Evolutionary conservation across 2,329 filamentous ascomycete species (phyloP).

Genomic region (Fusarium sp.): DNA sequence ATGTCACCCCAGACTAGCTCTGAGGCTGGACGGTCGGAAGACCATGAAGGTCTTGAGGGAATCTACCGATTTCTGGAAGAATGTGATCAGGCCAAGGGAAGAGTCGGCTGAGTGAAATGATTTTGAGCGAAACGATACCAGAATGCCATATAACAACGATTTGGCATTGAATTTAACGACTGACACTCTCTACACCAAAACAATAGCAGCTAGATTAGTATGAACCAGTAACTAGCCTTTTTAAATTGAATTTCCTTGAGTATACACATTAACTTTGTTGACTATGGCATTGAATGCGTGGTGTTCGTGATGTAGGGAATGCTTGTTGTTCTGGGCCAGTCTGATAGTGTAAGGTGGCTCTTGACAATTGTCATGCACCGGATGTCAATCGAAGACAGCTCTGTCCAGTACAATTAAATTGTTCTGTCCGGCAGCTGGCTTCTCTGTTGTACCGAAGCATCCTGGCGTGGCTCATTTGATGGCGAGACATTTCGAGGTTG

Average conservation of each 20-base stretch:
- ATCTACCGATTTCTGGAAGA: conserved; percentile 71
- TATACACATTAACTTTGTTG: conserved; percentile 7
- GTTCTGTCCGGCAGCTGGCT: conserved; percentile 32
- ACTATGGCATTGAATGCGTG: neutral
- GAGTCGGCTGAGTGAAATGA: conserved; percentile 48
- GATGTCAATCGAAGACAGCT: no score
- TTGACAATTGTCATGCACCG: neutral
- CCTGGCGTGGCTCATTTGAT: conserved; percentile 26
- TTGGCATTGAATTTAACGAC: conserved; percentile 39
- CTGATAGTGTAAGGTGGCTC: neutral
- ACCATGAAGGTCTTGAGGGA: conserved; percentile 68
- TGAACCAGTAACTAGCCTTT: conserved; percentile 34
- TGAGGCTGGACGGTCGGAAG: conserved; percentile 60
- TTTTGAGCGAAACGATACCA: conserved; percentile 40
- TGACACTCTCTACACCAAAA: conserved; percentile 46
- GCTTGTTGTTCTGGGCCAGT: neutral
- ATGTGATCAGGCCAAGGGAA: conserved; percentile 62
- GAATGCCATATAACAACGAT: conserved; percentile 26
- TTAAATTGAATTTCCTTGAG: conserved; percentile 45
- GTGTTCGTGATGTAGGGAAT: neutral
- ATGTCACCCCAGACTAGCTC: conserved; percentile 64
- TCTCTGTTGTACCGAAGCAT: conserved; percentile 19
- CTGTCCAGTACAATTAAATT: neutral
- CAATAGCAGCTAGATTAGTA: conserved; percentile 37
- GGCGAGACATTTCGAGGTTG: conserved; percentile 1